phyloP scores from a whole-genome alignment of 768 basidiomycete genomes.

The Boletus vermiculosoides region DNA sequence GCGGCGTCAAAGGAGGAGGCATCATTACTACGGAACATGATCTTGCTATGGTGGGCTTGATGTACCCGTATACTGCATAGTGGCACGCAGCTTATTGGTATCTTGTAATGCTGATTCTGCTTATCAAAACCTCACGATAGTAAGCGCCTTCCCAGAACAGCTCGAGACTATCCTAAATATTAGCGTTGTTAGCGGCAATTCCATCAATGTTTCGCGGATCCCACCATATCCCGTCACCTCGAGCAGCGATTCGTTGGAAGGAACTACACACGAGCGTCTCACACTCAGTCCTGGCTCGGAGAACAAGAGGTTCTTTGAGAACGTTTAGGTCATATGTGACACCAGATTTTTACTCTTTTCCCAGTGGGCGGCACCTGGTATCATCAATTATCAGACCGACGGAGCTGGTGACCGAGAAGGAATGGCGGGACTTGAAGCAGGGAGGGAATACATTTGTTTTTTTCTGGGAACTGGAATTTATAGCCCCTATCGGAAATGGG shows the following conservation, averaged over 20 bases:
- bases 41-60: too few species aligned
- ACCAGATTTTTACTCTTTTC: conserved; percentile 22
- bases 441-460: conserved; percentile 21
- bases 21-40: too few species aligned
- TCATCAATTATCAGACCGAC: conserved; percentile 25
- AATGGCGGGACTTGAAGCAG: conserved; percentile 11
- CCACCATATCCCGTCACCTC: not conserved
- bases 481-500: conserved; percentile 19
- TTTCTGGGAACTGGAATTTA: conserved; percentile 23
- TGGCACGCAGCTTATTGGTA: too few species aligned
- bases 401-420: conserved; percentile 10
- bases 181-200: not conserved
- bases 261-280: conserved; percentile 12
- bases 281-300: conserved; percentile 12
- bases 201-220: not conserved
- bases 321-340: conserved; percentile 15
- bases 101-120: too few species aligned
- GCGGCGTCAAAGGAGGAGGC: too few species aligned
- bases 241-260: conserved; percentile 9
- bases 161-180: too few species aligned
- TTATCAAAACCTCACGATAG: too few species aligned
- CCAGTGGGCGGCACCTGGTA: conserved; percentile 24
- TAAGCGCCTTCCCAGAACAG: too few species aligned
- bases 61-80: too few species aligned
- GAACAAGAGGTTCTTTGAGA: conserved; percentile 14